Evolutionary conservation across 164 flowering plant species (phyloP).

Genomic region (Aristolochia fimbriata): DNA sequence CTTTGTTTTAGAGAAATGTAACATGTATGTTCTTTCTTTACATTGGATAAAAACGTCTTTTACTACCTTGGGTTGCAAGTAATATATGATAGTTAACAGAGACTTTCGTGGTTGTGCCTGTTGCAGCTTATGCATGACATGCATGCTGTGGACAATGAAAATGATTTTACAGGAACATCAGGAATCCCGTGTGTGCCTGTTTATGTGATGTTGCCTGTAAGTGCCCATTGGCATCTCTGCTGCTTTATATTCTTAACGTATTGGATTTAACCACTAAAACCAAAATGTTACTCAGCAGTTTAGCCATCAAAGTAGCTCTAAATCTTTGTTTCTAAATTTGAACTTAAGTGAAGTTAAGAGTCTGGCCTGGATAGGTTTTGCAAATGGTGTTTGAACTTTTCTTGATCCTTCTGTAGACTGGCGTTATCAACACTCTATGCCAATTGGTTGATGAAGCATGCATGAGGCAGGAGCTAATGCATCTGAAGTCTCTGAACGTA

Average conservation of each 20-base stretch:
- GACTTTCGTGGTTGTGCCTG: conserved; percentile 7
- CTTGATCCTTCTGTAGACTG: conserved; percentile 33
- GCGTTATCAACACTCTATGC: conserved; percentile 53
- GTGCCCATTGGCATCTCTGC: conserved; percentile 12
- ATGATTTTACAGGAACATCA: conserved; percentile 38
- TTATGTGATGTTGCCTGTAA: conserved; percentile 71
- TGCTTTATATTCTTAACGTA: background rate
- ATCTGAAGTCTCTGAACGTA: conserved; percentile 54
- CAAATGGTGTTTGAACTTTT: no score
- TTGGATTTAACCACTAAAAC: background rate
- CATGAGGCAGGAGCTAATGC: conserved; percentile 46
- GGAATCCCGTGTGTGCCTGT: conserved; percentile 65
- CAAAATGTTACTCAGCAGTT: no score
- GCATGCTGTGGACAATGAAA: conserved; percentile 30
- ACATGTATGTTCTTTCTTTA: no score
- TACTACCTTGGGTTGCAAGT: no score
- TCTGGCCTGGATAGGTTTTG: no score
- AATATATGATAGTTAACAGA: no score
- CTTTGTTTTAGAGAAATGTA: no score
- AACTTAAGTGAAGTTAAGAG: no score
- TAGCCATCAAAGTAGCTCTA: no score
- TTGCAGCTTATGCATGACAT: conserved; percentile 52
- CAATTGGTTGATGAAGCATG: conserved; percentile 72
- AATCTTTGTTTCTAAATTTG: no score
- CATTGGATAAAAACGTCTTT: no score